phyloP scores from a whole-genome alignment of 129 eudicot species.

The Heracleum sosnowskyi region DNA sequence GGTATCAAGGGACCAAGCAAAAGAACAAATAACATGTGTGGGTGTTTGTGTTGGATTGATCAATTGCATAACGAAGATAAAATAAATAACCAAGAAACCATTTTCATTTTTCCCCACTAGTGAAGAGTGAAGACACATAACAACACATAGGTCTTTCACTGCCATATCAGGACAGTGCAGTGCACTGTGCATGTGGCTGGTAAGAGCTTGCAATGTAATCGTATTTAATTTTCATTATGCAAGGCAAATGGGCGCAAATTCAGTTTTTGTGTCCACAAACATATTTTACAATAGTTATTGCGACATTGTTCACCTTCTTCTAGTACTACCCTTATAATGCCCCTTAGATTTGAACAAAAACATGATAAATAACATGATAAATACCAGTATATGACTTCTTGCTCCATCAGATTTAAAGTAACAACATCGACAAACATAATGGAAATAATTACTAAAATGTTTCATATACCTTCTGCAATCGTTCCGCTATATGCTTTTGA shows the following conservation, averaged over 20 bases:
- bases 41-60: background rate
- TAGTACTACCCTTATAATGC: background rate
- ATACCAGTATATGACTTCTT: background rate
- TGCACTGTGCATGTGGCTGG: too few relatives aligned
- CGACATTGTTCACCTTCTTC: background rate
- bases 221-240: background rate
- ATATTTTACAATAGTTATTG: background rate
- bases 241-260: background rate
- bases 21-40: background rate
- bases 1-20: background rate
- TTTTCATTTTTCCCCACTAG: background rate
- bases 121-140: background rate
- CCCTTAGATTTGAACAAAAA: background rate
- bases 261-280: background rate
- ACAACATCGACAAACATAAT: background rate
- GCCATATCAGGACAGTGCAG: background rate
- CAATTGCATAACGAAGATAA: background rate
- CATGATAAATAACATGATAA: background rate
- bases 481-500: constrained; percentile 58
- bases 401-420: background rate
- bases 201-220: background rate
- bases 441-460: background rate
- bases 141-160: background rate
- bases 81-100: background rate
- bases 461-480: constrained; percentile 63